Evolutionary conservation across 345 rosid species (phyloP).

Genomic region (Salix koriyanagi): DNA sequence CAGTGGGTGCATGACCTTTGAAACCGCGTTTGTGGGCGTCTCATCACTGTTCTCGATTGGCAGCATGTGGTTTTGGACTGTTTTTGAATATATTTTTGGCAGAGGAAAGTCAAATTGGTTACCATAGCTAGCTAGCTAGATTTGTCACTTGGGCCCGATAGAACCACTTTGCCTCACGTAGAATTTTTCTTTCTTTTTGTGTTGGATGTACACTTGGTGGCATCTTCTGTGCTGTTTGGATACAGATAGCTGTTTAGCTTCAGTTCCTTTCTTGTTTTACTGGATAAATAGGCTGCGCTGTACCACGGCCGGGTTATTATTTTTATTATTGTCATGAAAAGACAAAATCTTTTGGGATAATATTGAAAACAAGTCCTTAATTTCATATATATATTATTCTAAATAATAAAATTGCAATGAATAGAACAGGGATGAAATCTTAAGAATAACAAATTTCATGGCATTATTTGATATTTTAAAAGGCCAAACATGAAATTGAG

Average conservation of each 20-base stretch:
- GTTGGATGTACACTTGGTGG: not conserved
- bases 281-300: too few relatives aligned
- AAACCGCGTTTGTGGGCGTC: conserved; percentile 38
- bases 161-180: not conserved
- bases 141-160: not conserved
- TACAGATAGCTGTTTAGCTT: not conserved
- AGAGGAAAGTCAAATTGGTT: conserved; percentile 29
- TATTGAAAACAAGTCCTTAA: too few relatives aligned
- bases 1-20: conserved; percentile 24
- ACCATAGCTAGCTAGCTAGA: not conserved
- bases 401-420: too few relatives aligned
- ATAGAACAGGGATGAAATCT: too few relatives aligned
- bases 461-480: too few relatives aligned
- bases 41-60: not conserved
- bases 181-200: not conserved
- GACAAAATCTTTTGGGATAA: too few relatives aligned
- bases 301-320: too few relatives aligned
- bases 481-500: too few relatives aligned
- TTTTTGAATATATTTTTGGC: not conserved
- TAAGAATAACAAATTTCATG: too few relatives aligned
- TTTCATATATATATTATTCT: too few relatives aligned
- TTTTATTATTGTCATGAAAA: too few relatives aligned
- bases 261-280: not conserved
- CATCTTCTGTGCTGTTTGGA: not conserved
- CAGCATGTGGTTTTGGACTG: conserved; percentile 16